These are phyloP conservation scores for Plectosphaerella plurivora DNA, from an alignment of 2,329 filamentous ascomycete species.

Conservation along the genomic window DNA sequence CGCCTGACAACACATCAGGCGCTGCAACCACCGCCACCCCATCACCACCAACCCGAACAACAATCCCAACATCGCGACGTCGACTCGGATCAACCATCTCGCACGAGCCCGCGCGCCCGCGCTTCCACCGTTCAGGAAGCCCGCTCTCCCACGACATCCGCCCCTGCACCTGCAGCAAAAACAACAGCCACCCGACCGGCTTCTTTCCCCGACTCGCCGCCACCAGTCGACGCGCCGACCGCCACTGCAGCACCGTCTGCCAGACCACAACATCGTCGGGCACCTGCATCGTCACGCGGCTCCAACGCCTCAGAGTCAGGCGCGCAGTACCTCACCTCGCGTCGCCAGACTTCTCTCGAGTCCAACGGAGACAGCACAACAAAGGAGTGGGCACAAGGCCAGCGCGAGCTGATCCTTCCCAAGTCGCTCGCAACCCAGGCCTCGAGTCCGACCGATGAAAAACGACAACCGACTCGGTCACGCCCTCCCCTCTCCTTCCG, in stretches of 20 bases:
- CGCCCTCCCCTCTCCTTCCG: slow-evolving; percentile 48
- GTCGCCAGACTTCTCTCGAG: background rate
- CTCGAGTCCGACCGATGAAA: slow-evolving; percentile 42
- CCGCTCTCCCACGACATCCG: slow-evolving; percentile 17
- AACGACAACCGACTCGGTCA: slow-evolving; percentile 30
- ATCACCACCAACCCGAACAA: slow-evolving; percentile 3
- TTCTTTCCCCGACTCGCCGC: slow-evolving; percentile 28
- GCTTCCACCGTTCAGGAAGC: slow-evolving; percentile 30
- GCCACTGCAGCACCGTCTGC: slow-evolving; percentile 19
- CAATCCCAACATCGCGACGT: slow-evolving; percentile 6
- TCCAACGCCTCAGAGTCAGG: slow-evolving; percentile 28
- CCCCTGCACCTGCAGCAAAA: slow-evolving; percentile 14
- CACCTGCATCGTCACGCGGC: slow-evolving; percentile 27
- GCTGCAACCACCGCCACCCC: background rate
- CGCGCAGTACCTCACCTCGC: slow-evolving; percentile 8
- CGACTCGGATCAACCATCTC: slow-evolving; percentile 12
- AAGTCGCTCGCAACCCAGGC: slow-evolving; percentile 29
- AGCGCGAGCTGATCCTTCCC: slow-evolving; percentile 42
- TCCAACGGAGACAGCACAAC: slow-evolving; percentile 20
- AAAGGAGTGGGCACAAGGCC: slow-evolving; percentile 33
- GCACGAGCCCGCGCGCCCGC: slow-evolving; percentile 19
- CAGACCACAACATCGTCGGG: slow-evolving; percentile 30
- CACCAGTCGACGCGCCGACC: slow-evolving; percentile 7
- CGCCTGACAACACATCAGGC: slow-evolving; percentile 3
- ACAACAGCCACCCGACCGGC: slow-evolving; percentile 25